Evolutionary conservation across 345 rosid genomes (phyloP), one percentile per base, ranked within the genome.

Genomic region (Boechera retrofracta): DNA sequence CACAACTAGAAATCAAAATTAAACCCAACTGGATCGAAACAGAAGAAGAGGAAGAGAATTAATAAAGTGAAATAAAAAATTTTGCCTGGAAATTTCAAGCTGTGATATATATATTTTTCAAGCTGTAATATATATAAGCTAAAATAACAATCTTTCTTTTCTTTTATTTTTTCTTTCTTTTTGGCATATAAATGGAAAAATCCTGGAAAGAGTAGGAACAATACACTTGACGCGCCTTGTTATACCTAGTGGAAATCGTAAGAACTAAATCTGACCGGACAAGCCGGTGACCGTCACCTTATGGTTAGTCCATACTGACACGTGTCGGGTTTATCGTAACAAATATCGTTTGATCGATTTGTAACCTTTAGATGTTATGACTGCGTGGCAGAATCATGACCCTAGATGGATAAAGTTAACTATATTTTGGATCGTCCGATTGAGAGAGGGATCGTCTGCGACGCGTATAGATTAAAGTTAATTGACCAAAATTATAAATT

Each of bases 71-170:
- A 41, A 48, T 6, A 13, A 28, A 51, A 59, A 45, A 63, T 2
- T 10, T 0, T 12, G 57, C 72, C 36, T 58, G n/a, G 62, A 33
- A 62, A 64, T 63, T 77, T 71, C 72, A 77, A 70, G 80, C 76
- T 77, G 75, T 47, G 66, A 36, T 15, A 15, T 15, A 5, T 28
- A 28, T 28, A 8, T 28, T 28, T 60, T 76, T 76, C 80, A 76
- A 69, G 80, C 75, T 71, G 76, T 47, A 75, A 39, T 16, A 11
- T 16, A 10, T 39, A 8, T 36, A 47, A 36, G 65, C 68, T 57
- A 58, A 32, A 32, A 31, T 31, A 39, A 32, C 24, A 58, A 42
- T 6, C 5, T 28, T 63, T 41, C 1, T 70, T 16, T n/a, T 32
- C 3, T 6, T 2, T 47, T 18, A 7, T 31, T 16, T 10, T 18